Conservation (phyloP, 2,329 filamentous ascomycete species). For the Dothiorella sarmentorum region DNA sequence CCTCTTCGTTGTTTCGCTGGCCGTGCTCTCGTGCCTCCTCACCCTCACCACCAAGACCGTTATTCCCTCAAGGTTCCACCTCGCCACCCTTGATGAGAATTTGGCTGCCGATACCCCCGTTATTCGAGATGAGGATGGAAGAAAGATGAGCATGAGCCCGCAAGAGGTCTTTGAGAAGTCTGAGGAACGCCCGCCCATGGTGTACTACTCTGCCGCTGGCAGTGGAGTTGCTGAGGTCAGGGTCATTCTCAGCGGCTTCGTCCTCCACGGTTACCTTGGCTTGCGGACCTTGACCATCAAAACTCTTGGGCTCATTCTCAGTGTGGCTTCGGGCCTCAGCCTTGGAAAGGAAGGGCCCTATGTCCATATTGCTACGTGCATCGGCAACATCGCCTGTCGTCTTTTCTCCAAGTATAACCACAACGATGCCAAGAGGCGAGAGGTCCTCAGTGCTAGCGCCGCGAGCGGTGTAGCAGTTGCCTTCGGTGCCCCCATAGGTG, state of each 20-base stretch:
- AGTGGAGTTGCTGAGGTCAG: slow-evolving; percentile 96
- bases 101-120: slow-evolving; percentile 60
- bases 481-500: slow-evolving; percentile 86
- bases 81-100: slow-evolving; percentile 90
- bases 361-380: slow-evolving; percentile 94
- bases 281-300: slow-evolving; percentile 84
- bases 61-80: slow-evolving; percentile 80
- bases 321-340: slow-evolving; percentile 87
- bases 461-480: slow-evolving; percentile 91
- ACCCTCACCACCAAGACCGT: slow-evolving; percentile 91
- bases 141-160: slow-evolving; percentile 40
- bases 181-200: slow-evolving; percentile 63
- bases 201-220: slow-evolving; percentile 93
- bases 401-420: slow-evolving; percentile 90
- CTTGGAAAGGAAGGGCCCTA: slow-evolving; percentile 94
- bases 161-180: slow-evolving; percentile 40
- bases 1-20: slow-evolving; percentile 64
- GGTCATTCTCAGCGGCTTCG: slow-evolving; percentile 96
- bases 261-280: slow-evolving; percentile 92
- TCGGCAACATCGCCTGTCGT: slow-evolving; percentile 92
- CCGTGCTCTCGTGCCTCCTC: slow-evolving; percentile 70
- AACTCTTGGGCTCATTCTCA: slow-evolving; percentile 75
- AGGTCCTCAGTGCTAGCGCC: slow-evolving; percentile 88
- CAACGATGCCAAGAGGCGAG: slow-evolving; percentile 91
- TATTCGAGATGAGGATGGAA: slow-evolving; percentile 40